These are phyloP conservation scores for Nannochloris sp. DNA, from an alignment of 139 green algal genomes.

Conservation along the genomic window DNA sequence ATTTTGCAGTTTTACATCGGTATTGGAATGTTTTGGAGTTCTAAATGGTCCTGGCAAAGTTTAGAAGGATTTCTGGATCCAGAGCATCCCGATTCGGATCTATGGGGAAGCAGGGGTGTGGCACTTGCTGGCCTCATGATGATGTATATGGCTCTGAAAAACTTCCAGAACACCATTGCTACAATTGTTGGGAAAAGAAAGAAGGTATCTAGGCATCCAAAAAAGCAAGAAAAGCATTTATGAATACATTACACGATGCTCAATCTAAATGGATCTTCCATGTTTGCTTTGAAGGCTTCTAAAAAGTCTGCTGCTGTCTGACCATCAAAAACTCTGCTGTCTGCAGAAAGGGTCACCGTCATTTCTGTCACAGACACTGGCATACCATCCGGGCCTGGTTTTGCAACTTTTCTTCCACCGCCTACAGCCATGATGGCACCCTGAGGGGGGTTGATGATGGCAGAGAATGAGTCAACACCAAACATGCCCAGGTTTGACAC, in stretches of 20 bases:
- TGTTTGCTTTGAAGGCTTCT: constrained; percentile 60
- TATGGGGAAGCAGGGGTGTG: constrained; percentile 71
- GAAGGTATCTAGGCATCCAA: too few relatives aligned
- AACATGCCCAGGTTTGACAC: constrained; percentile 94
- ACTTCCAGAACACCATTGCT: constrained; percentile 61
- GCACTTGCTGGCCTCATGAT: constrained; percentile 41
- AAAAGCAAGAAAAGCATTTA: background rate
- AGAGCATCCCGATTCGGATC: constrained; percentile 57
- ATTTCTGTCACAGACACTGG: constrained; percentile 43
- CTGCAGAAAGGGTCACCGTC: constrained; percentile 74
- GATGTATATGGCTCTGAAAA: constrained; percentile 64
- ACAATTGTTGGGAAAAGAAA: constrained; percentile 16
- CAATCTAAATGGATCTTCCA: constrained; percentile 59
- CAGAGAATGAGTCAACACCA: constrained; percentile 69
- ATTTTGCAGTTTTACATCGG: constrained; percentile 58
- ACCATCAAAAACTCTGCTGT: constrained; percentile 80
- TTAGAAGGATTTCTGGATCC: constrained; percentile 71
- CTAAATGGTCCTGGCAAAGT: constrained; percentile 38
- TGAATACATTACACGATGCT: constrained; percentile 34
- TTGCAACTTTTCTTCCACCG: constrained; percentile 27
- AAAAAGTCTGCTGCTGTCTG: constrained; percentile 65
- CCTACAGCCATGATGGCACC: constrained; percentile 61
- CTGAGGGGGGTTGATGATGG: constrained; percentile 94
- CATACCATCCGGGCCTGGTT: background rate
- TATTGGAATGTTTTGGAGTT: constrained; percentile 47